These are phyloP conservation scores for Rhinocladiella similis DNA, from an alignment of 2,329 filamentous ascomycete genomes.

Conservation along the genomic window DNA sequence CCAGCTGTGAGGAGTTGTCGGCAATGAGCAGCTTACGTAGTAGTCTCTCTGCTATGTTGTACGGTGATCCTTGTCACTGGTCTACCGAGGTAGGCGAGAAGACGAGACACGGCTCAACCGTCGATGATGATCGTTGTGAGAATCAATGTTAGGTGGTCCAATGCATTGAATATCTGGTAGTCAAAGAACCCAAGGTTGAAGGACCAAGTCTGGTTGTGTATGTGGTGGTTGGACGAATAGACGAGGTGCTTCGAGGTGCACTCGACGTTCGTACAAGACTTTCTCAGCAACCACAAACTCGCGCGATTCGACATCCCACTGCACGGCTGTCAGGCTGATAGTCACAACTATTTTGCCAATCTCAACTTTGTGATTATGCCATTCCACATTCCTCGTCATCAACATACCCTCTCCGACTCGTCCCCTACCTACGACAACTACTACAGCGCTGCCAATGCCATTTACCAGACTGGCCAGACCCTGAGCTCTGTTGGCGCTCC, in stretches of 20 bases:
- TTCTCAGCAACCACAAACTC: background rate
- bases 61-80: no score
- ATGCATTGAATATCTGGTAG: background rate
- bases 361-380: conserved; percentile 21
- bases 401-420: conserved; percentile 24
- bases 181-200: background rate
- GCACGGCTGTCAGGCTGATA: conserved; percentile 1
- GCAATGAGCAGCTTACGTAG: no score
- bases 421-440: conserved; percentile 24
- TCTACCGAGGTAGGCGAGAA: no score
- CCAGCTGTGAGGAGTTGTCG: no score
- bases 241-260: background rate
- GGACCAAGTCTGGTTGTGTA: background rate
- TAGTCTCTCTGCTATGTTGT: no score
- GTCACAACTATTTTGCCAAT: background rate
- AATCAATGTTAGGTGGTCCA: background rate
- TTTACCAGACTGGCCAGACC: conserved; percentile 48
- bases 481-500: conserved; percentile 50
- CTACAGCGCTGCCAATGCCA: conserved; percentile 34
- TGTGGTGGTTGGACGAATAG: background rate
- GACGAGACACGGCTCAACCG: no score
- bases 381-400: conserved; percentile 28
- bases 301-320: background rate
- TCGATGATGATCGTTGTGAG: background rate
- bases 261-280: background rate